Evolutionary conservation across 2,329 filamentous ascomycete genomes (phyloP).

Genomic region (Cytospora leucostoma): DNA sequence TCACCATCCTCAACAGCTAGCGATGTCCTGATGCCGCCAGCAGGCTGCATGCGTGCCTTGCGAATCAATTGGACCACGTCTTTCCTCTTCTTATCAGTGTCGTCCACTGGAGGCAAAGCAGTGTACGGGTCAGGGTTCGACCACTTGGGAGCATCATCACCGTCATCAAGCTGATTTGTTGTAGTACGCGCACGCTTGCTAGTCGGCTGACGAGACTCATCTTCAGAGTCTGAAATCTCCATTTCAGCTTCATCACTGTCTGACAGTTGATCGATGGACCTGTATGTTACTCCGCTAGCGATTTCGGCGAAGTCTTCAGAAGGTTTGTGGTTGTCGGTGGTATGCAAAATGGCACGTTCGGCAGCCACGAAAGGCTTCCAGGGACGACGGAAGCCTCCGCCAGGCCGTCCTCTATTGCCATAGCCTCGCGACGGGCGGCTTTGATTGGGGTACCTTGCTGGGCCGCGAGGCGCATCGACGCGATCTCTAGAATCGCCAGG

Average conservation of each 20-base stretch:
- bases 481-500: constrained; percentile 30
- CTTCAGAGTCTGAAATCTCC: constrained; percentile 59
- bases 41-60: constrained; percentile 73
- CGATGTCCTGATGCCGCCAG: constrained; percentile 41
- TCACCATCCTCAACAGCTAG: constrained; percentile 63
- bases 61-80: constrained; percentile 91
- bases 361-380: constrained; percentile 41
- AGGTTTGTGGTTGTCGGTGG: constrained; percentile 43
- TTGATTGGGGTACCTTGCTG: constrained; percentile 10
- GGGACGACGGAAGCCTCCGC: constrained; percentile 15
- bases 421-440: neutral
- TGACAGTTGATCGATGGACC: constrained; percentile 58
- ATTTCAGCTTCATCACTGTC: constrained; percentile 66
- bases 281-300: constrained; percentile 52
- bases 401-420: constrained; percentile 15
- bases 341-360: constrained; percentile 53
- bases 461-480: constrained; percentile 24
- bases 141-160: constrained; percentile 70
- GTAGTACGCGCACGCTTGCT: constrained; percentile 45
- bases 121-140: constrained; percentile 96
- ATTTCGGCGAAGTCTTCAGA: constrained; percentile 51
- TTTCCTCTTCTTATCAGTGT: constrained; percentile 67
- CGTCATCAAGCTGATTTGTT: constrained; percentile 38
- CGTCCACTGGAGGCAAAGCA: constrained; percentile 75
- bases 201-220: constrained; percentile 42